Base-by-base conservation (phyloP, 2,329 filamentous ascomycete species). In the Ceratocystis ficicola region DNA sequence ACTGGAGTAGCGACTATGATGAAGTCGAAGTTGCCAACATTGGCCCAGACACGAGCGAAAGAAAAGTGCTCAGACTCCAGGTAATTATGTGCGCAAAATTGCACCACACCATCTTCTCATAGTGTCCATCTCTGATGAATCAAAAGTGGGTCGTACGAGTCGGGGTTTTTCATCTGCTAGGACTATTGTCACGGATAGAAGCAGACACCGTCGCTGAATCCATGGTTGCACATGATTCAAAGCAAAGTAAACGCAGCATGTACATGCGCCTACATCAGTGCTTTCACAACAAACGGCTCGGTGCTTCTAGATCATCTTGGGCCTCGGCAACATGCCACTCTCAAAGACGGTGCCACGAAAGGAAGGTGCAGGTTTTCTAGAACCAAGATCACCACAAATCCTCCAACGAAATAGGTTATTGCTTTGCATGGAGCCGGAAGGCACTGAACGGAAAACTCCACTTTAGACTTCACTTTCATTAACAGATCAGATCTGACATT, bases 121-220 rank as follows among this genome's bases (percentile, higher is more conserved):
- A 8, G 8, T 25, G 20, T 25, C 3, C 17, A 8, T n/a, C 28
- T 20, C 2, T 32, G 25, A 30, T 22, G 32, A 57, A 57, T 15
- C 55, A 59, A 59, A 59, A 59, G 55, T 59, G 55, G 55, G 55
- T 28, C 55, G 28, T n/a, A n/a, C 17, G 28, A 59, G 55, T 59
- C 28, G 5, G 55, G 32, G 55, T 59, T 59, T 59, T 59, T n/a
- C 15, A 4, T 59, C 36, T 41, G 28, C 55, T 36, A 59, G 7
- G 55, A 20, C 55, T 28, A 59, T 32, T 59, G 25, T 8, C 48
- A 25, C 48, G 4, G 15, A 15, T 10, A 12, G 7, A 2, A 20
- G 48, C n/a, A 59, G 30, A 36, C 55, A n/a, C 55, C 55, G 36
- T 3, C 2, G 28, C 17, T 59, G 25, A 32, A n/a, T n/a, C 7